phyloP scores from a whole-genome alignment of 371 early-diverging fungal genomes.

The Rhizopus delemar region DNA sequence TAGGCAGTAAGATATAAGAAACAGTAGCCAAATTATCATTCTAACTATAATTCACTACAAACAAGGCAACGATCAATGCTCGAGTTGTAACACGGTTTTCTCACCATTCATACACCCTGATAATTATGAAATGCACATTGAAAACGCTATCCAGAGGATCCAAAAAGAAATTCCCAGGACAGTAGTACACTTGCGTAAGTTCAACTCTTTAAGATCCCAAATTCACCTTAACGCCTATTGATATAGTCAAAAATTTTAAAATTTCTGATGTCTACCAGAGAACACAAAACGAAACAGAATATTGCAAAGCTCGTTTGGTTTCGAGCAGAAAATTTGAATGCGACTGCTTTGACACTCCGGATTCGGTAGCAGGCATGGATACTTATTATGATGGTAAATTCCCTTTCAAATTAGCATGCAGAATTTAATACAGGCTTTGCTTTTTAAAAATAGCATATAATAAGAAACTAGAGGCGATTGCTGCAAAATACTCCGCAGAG shows the following conservation, averaged over 20 bases:
- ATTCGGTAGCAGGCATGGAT: slow-evolving; percentile 21
- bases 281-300: slow-evolving; percentile 13
- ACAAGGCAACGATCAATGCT: slow-evolving; percentile 33
- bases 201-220: neutral
- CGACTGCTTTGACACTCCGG: slow-evolving; percentile 15
- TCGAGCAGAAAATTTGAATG: slow-evolving; percentile 20
- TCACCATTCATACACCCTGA: slow-evolving; percentile 5
- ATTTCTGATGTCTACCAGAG: slow-evolving; percentile 23
- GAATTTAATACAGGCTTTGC: neutral
- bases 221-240: neutral
- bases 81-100: slow-evolving; percentile 9
- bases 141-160: slow-evolving; percentile 26
- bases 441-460: slow-evolving; percentile 7
- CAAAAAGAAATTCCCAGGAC: slow-evolving; percentile 24
- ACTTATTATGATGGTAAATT: slow-evolving; percentile 19
- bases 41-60: neutral
- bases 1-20: slow-evolving; percentile 19
- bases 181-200: slow-evolving; percentile 31
- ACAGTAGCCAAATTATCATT: neutral
- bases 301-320: slow-evolving; percentile 16
- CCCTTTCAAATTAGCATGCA: neutral
- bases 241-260: slow-evolving; percentile 25
- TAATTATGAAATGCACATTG: slow-evolving; percentile 25
- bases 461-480: slow-evolving; percentile 13
- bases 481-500: slow-evolving; percentile 18